Percentiles rank a stretch among this genome's conserved stretches.
phyloP scores from a whole-genome alignment of 331 rosid genomes.

The Prunus yedoensis region DNA sequence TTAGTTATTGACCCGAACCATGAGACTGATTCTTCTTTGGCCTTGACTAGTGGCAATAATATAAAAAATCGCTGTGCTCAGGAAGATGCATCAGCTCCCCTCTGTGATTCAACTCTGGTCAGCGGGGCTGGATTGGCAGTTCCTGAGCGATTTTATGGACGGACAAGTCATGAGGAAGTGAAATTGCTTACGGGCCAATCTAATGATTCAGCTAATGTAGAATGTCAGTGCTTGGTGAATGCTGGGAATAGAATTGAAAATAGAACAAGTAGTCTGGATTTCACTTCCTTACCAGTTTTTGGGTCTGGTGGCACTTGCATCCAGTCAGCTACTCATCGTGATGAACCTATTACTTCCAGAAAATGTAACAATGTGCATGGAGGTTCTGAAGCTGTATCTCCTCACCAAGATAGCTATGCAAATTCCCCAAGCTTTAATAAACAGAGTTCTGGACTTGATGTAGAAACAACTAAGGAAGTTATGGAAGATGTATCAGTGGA shows the following conservation, averaged over 20 bases:
- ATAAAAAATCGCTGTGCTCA: conserved; percentile 16
- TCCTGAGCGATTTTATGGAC: conserved; percentile 29
- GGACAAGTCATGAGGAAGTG: conserved; percentile 16
- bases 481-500: conserved; percentile 29
- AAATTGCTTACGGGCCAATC: conserved; percentile 23
- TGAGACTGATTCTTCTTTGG: conserved; percentile 27
- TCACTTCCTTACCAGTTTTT: conserved; percentile 36
- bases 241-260: conserved; percentile 24
- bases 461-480: conserved; percentile 35
- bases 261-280: conserved; percentile 27
- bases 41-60: conserved; percentile 23
- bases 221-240: conserved; percentile 13
- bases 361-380: conserved; percentile 31
- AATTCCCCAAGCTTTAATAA: conserved; percentile 38
- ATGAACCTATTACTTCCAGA: conserved; percentile 39
- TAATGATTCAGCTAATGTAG: conserved; percentile 14
- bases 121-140: conserved; percentile 28
- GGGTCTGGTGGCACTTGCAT: conserved; percentile 36
- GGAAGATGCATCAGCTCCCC: conserved; percentile 33
- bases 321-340: conserved; percentile 31
- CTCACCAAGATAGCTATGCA: conserved; percentile 33
- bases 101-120: conserved; percentile 29
- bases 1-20: conserved; percentile 31
- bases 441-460: conserved; percentile 30
- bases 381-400: conserved; percentile 37